Evolutionary conservation across 2,329 filamentous ascomycete species (phyloP).

Genomic region (Venturiaceae sp.): DNA sequence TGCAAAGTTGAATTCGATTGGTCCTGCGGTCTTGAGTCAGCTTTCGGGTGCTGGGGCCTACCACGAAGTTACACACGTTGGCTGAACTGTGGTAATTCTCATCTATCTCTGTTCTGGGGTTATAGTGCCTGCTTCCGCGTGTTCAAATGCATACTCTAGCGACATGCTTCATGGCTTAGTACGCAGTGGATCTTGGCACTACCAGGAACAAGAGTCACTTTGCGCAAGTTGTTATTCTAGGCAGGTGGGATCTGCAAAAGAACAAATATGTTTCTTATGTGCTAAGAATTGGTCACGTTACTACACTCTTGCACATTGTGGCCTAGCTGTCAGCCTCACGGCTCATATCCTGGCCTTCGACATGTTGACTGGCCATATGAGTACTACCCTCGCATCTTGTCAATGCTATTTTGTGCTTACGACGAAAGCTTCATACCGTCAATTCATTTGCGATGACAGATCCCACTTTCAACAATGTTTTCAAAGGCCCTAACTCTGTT

Average conservation of each 20-base stretch:
- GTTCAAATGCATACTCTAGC: neutral
- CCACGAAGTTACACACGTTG: no score
- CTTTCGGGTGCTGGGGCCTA: no score
- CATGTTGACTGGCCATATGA: neutral
- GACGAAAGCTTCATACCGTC: neutral
- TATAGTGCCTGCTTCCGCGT: neutral
- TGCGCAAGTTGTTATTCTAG: neutral
- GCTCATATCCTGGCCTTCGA: neutral
- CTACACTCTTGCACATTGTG: no score
- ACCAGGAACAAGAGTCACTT: neutral
- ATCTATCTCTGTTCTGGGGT: neutral
- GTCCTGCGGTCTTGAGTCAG: no score
- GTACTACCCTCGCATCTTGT: neutral
- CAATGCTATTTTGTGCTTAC: neutral
- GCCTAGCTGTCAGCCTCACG: neutral
- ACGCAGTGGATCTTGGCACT: neutral
- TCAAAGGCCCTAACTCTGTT: slow-evolving; percentile 46
- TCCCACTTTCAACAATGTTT: slow-evolving; percentile 41
- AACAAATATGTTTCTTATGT: neutral
- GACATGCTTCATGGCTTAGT: neutral
- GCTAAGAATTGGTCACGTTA: neutral
- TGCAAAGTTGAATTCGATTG: no score
- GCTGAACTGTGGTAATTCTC: neutral
- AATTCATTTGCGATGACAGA: slow-evolving; percentile 16
- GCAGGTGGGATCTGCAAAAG: neutral